Evolutionary conservation across 257 asterid genomes (phyloP).

Genomic region (Solanum corneliomulleri): DNA sequence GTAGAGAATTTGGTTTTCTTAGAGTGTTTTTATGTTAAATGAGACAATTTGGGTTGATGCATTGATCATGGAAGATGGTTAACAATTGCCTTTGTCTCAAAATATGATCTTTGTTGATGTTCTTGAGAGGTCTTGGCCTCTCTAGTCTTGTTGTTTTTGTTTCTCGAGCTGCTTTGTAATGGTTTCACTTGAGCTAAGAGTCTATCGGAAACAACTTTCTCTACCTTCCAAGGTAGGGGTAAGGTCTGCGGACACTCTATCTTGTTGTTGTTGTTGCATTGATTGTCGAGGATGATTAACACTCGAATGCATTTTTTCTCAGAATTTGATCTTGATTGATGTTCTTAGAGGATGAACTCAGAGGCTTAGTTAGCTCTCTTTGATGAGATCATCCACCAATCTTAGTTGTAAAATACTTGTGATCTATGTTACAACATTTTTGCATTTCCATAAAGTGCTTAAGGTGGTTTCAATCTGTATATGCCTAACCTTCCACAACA

Average conservation of each 20-base stretch:
- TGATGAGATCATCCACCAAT: neutral
- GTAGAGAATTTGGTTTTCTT: neutral
- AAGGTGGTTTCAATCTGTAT: too few relatives aligned
- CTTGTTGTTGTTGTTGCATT: neutral
- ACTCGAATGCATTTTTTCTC: neutral
- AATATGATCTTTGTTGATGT: neutral
- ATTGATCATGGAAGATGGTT: neutral
- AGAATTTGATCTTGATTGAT: neutral
- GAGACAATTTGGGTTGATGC: neutral
- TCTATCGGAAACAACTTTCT: neutral
- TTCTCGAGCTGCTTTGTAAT: neutral
- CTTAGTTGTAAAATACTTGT: neutral
- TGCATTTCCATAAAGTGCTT: too few relatives aligned
- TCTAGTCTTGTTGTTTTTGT: neutral
- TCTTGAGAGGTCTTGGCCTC: neutral
- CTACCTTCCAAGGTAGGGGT: neutral
- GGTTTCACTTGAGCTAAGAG: neutral
- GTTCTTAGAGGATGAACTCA: neutral
- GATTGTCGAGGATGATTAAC: neutral
- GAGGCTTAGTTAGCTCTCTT: neutral
- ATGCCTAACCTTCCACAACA: too few relatives aligned
- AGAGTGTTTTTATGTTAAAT: neutral
- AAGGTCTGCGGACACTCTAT: neutral
- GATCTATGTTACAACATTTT: neutral
- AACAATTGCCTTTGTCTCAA: neutral